Evolutionary conservation across 1,139 yeast species (phyloP), one percentile per base, ranked within the genome.

Genomic region (Suhomyces bribrorum): DNA sequence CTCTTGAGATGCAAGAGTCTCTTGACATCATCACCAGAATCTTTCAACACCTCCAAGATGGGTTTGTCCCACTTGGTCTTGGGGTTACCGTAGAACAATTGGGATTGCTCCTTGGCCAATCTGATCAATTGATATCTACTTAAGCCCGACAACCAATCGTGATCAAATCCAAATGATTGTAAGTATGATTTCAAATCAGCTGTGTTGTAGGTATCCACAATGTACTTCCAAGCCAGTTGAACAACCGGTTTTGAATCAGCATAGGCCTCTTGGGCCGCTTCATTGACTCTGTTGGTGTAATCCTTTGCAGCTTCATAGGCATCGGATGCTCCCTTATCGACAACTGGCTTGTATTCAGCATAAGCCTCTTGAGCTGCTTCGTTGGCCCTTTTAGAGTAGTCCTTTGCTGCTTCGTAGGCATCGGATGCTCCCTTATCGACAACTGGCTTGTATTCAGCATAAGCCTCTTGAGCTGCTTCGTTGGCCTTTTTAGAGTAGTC

Each of bases 131-230:
- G 75, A 29, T 71, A 69, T 46, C 70, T 72, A 38, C 62, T 62
- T 40, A 66, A 55, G n/a, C 58, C 57, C 18, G 61, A 58, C 26
- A 71, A 53, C 50, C 56, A 54, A 14, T 41, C 57, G 35, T 61
- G 48, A 30, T 64, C 60, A 38, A 71, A 61, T 6, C 86, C 86
- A 54, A 72, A 80, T 7, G 75, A 66, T 30, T 66, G 62, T 38
- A 82, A 59, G 56, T 80, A 82, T 22, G 69, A 65, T 49, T 62
- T 69, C 48, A 82, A 61, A 47, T 82, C 87, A 23, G 73, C 69
- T 28, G 69, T 70, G 15, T 79, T 64, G 81, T 83, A 81, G 25
- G 69, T 34, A 12, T 47, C 43, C 29, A 60, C 43, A 13, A 58
- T 32, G 23, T 47, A 46, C 16, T 45, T 36, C 54, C 54, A 55